These are phyloP conservation scores for Talaromyces marneffei DNA, from an alignment of 2,329 filamentous ascomycete genomes.

Conservation along the genomic window DNA sequence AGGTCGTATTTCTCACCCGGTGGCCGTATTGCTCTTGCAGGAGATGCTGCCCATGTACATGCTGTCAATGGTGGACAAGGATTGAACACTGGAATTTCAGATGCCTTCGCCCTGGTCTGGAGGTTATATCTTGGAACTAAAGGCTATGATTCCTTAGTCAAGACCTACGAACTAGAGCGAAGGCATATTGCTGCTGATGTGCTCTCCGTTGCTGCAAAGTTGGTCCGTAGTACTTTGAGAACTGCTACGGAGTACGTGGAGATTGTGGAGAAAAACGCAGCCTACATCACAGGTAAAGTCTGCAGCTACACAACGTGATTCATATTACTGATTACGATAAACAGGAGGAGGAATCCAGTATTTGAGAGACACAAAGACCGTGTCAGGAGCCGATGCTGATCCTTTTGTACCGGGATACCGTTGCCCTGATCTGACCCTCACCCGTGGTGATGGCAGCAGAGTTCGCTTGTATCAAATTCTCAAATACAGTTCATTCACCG, in stretches of 20 bases:
- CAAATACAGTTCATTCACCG: neutral
- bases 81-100: conserved; percentile 10
- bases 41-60: conserved; percentile 10
- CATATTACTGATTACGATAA: neutral
- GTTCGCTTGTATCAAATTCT: conserved; percentile 4
- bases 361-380: neutral
- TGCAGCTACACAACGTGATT: neutral
- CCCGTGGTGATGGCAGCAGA: neutral
- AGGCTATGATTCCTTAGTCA: neutral
- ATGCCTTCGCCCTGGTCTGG: conserved; percentile 9
- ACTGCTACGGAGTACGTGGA: conserved; percentile 7
- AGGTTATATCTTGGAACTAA: neutral
- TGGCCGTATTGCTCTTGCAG: neutral
- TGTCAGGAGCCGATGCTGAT: neutral
- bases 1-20: neutral
- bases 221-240: conserved; percentile 3
- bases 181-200: conserved; percentile 7
- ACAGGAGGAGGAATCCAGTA: conserved; percentile 5
- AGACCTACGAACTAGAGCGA: conserved; percentile 10
- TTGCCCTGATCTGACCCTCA: conserved; percentile 4
- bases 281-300: conserved; percentile 10
- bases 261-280: conserved; percentile 10
- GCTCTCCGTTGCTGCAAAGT: conserved; percentile 5
- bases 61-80: conserved; percentile 11
- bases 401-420: conserved; percentile 1